Evolutionary conservation across 2,329 filamentous ascomycete species (phyloP).

Genomic region (Ophiostoma ulmi): DNA sequence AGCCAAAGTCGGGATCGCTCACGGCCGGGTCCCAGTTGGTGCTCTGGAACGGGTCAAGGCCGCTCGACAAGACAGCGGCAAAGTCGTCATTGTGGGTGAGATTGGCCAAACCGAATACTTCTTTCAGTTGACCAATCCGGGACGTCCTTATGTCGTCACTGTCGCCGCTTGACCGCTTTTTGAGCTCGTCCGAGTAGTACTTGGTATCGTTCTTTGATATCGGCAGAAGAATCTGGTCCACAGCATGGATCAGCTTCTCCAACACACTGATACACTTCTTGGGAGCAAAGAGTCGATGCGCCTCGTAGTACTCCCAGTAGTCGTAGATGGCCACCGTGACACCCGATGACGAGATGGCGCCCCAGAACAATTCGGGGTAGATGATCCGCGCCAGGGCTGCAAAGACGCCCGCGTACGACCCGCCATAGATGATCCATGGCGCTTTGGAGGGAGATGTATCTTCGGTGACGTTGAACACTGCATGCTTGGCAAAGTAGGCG

Average conservation of each 20-base stretch:
- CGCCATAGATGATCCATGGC: slow-evolving; percentile 75
- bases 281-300: slow-evolving; percentile 46
- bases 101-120: slow-evolving; percentile 43
- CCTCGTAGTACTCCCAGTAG: slow-evolving; percentile 61
- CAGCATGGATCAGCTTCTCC: slow-evolving; percentile 50
- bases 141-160: background rate
- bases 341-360: slow-evolving; percentile 72
- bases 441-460: slow-evolving; percentile 6
- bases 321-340: slow-evolving; percentile 74
- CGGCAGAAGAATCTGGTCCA: slow-evolving; percentile 49
- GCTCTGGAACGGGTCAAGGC: slow-evolving; percentile 43
- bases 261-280: slow-evolving; percentile 60
- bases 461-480: slow-evolving; percentile 50
- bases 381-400: slow-evolving; percentile 69
- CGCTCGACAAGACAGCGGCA: slow-evolving; percentile 39
- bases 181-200: slow-evolving; percentile 36
- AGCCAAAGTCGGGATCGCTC: slow-evolving; percentile 40
- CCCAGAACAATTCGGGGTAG: slow-evolving; percentile 76
- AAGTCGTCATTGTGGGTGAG: slow-evolving; percentile 47
- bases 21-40: slow-evolving; percentile 51
- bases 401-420: slow-evolving; percentile 77
- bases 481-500: slow-evolving; percentile 71
- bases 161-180: background rate
- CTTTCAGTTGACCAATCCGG: slow-evolving; percentile 35
- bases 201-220: slow-evolving; percentile 26